Percentiles rank a stretch among this genome's conserved stretches.
These are phyloP conservation scores for Alternaria burnsii DNA, from an alignment of 2,329 filamentous ascomycete species.

Conservation along the genomic window DNA sequence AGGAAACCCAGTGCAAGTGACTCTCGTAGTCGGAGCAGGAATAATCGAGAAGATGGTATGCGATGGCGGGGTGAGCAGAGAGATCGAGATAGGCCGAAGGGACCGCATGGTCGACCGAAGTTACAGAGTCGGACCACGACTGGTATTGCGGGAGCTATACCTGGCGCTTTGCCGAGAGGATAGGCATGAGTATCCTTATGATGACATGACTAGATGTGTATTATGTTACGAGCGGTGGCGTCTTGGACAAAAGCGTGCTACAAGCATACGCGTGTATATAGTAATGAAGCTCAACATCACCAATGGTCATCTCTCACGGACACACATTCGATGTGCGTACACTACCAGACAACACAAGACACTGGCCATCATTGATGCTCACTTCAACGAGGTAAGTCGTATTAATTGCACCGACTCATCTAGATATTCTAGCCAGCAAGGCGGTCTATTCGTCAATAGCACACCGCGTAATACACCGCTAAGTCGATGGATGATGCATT, in stretches of 20 bases:
- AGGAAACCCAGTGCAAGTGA: slow-evolving; percentile 21
- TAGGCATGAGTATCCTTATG: neutral
- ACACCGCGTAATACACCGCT: neutral
- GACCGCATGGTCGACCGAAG: slow-evolving; percentile 21
- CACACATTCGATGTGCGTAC: neutral
- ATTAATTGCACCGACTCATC: neutral
- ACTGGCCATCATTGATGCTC: neutral
- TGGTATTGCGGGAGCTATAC: slow-evolving; percentile 41
- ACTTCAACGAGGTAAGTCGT: neutral
- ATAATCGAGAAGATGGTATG: slow-evolving; percentile 31
- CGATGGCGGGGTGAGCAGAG: slow-evolving; percentile 37
- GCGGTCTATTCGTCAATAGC: neutral
- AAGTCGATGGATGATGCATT: neutral
- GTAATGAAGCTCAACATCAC: neutral
- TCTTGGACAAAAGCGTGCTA: slow-evolving; percentile 3
- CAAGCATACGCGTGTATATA: slow-evolving; percentile 11
- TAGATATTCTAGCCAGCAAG: neutral
- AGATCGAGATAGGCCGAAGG: slow-evolving; percentile 7
- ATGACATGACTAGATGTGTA: slow-evolving; percentile 10
- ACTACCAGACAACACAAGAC: neutral
- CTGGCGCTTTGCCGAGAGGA: slow-evolving; percentile 42
- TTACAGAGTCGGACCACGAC: slow-evolving; percentile 22
- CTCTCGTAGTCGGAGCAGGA: slow-evolving; percentile 7
- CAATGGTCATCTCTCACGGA: neutral
- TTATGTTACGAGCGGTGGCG: neutral